phyloP scores from a whole-genome alignment of 768 basidiomycete species.

The Mycena kentingensis region DNA sequence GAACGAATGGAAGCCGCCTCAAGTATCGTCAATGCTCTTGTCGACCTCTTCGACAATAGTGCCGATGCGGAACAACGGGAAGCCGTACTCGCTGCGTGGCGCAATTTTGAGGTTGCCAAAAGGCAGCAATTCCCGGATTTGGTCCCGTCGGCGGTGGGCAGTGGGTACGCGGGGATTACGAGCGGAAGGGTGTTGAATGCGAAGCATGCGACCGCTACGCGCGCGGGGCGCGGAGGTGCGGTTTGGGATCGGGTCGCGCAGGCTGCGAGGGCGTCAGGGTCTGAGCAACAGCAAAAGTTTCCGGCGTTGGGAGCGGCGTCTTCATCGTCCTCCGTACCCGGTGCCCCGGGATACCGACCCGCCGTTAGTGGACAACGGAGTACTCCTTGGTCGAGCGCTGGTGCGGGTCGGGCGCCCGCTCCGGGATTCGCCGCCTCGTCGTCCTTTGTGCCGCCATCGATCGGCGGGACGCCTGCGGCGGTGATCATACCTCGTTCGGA shows the following conservation, averaged over 20 bases:
- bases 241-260: slow-evolving; percentile 88
- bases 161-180: slow-evolving; percentile 77
- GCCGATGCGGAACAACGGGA: slow-evolving; percentile 79
- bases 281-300: slow-evolving; percentile 35
- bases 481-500: slow-evolving; percentile 15
- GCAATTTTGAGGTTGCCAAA: slow-evolving; percentile 85
- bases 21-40: slow-evolving; percentile 61
- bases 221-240: slow-evolving; percentile 57
- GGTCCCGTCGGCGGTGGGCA: slow-evolving; percentile 54
- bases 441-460: slow-evolving; percentile 31
- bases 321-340: slow-evolving; percentile 19
- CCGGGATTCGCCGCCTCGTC: slow-evolving; percentile 24
- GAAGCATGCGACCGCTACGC: slow-evolving; percentile 69
- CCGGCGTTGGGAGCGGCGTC: slow-evolving; percentile 32
- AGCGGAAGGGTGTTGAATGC: slow-evolving; percentile 83
- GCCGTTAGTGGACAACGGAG: slow-evolving; percentile 43
- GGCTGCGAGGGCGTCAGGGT: slow-evolving; percentile 55
- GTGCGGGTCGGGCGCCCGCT: slow-evolving; percentile 21
- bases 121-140: slow-evolving; percentile 85
- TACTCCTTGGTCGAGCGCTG: slow-evolving; percentile 60
- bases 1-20: slow-evolving; percentile 59
- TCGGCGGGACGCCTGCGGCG: slow-evolving; percentile 25
- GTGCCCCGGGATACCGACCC: slow-evolving; percentile 39
- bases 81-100: slow-evolving; percentile 76
- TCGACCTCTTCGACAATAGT: slow-evolving; percentile 67